phyloP scores from a whole-genome alignment of 2,329 filamentous ascomycete species.

The Ploettnerulaceae sp. region DNA sequence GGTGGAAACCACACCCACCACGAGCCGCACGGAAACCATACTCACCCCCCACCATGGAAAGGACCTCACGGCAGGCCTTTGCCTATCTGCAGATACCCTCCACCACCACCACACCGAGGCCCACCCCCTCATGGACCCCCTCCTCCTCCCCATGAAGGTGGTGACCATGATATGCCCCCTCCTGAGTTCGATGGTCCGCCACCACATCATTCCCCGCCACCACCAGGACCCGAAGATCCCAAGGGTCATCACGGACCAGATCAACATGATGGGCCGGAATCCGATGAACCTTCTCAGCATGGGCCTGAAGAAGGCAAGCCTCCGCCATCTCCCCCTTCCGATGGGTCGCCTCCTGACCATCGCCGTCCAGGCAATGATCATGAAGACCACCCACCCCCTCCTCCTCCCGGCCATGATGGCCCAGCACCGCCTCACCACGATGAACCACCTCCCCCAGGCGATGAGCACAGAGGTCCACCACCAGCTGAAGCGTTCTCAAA shows the following conservation, averaged over 20 bases:
- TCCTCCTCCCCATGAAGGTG: slow-evolving; percentile 3
- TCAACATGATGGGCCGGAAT: slow-evolving; percentile 5
- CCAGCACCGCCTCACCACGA: slow-evolving; percentile 10
- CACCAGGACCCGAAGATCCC: slow-evolving; percentile 8
- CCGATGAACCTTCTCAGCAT: slow-evolving; percentile 9
- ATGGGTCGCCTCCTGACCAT: background rate
- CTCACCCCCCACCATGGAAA: slow-evolving; percentile 20
- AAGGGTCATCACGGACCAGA: slow-evolving; percentile 6
- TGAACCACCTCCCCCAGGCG: background rate
- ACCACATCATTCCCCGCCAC: slow-evolving; percentile 6
- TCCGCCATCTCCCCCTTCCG: slow-evolving; percentile 1
- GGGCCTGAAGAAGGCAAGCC: background rate
- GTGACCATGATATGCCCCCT: slow-evolving; percentile 3
- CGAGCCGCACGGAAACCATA: slow-evolving; percentile 30
- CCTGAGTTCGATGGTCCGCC: slow-evolving; percentile 9
- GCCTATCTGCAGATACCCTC: slow-evolving; percentile 29
- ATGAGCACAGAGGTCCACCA: background rate
- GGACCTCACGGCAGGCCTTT: slow-evolving; percentile 31
- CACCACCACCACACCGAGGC: slow-evolving; percentile 21
- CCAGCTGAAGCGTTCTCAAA: background rate
- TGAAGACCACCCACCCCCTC: slow-evolving; percentile 1
- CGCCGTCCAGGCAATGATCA: slow-evolving; percentile 2
- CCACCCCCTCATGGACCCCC: slow-evolving; percentile 11
- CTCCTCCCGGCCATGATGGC: slow-evolving; percentile 3
- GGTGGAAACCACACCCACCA: slow-evolving; percentile 20